Conservation (phyloP, 306 rosid genomes). For the Quillaja saponaria region DNA sequence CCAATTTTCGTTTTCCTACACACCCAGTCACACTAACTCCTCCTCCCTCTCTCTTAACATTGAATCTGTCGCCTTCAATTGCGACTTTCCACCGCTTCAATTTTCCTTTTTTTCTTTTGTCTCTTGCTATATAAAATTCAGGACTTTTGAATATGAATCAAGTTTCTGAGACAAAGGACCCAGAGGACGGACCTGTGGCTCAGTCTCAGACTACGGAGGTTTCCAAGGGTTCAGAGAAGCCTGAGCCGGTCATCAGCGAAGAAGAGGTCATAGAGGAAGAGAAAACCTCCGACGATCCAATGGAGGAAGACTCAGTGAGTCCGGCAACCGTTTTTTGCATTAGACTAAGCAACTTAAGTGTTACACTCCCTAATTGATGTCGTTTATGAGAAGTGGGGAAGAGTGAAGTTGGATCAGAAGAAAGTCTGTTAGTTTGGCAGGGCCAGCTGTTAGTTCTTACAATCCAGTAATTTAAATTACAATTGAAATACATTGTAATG, state of each 20-base stretch:
- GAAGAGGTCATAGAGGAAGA: background rate
- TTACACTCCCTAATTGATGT: no score
- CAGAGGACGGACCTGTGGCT: slow-evolving; percentile 45
- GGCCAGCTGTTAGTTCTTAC: no score
- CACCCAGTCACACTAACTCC: slow-evolving; percentile 50
- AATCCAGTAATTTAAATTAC: no score
- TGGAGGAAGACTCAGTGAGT: slow-evolving; percentile 54
- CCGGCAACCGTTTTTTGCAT: slow-evolving; percentile 60
- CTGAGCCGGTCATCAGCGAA: slow-evolving; percentile 16
- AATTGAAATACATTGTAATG: no score
- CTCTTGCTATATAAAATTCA: slow-evolving; percentile 38
- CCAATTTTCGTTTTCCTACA: no score
- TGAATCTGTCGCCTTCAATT: slow-evolving; percentile 65
- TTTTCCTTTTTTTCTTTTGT: slow-evolving; percentile 20
- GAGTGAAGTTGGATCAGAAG: no score
- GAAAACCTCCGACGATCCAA: slow-evolving; percentile 37
- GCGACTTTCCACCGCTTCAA: slow-evolving; percentile 58
- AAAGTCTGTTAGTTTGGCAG: no score
- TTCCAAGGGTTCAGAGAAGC: slow-evolving; percentile 31
- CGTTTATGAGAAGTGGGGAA: no score
- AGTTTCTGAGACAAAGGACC: slow-evolving; percentile 33
- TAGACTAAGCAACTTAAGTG: slow-evolving; percentile 56
- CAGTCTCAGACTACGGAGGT: slow-evolving; percentile 27
- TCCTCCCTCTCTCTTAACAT: slow-evolving; percentile 33
- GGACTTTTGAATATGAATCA: slow-evolving; percentile 48